Evolutionary conservation across 345 rosid genomes (phyloP), one percentile per base, ranked within the genome.

Genomic region (Linum trigynum): DNA sequence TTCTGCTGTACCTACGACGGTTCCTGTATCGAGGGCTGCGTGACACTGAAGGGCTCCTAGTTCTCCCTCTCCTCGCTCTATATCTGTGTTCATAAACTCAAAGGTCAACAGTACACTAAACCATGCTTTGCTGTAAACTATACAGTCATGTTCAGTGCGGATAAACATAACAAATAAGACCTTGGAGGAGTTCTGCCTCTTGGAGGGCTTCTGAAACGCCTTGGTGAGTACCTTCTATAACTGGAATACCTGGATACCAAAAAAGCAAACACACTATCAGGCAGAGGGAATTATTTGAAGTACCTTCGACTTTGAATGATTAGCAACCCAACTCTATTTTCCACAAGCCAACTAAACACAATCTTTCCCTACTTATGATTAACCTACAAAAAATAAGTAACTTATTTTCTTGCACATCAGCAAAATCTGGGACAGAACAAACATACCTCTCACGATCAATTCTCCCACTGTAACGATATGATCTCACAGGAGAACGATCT

Each of bases 111-210:
- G 7, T 7, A 43, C 6, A 43, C 10, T 4, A 11, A 11, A 43
- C 1, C 2, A 43, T 43, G 50, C 50, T 43, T 11, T 5, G 50
- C 6, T 4, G 6, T 43, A 43, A 43, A 43, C 32, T 23, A 23
- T 23, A 23, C 32, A 23, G 32, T 23, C 32, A 23, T 23, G 32
- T 43, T 5, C 50, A 5, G 6, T 43, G 50, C 2, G 45, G 9
- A 43, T 1, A 7, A 43, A 43, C 6, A 43, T 43, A 5, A 43
- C 50, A 43, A 5, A 43, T 11, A 43, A 43, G 6, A 92, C 98
- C 98, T 90, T 23, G 81, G 92, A 65, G 98, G 91, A 69, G 90
- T 83, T 80, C 95, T 86, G 79, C 85, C 87, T 72, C 96, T 83
- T 57, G 80, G 79, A 36, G 95, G 95, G 72, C 92, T 88, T 72